Base-by-base conservation (phyloP, 1,284 basidiomycete species). In the Trametes sp. region DNA sequence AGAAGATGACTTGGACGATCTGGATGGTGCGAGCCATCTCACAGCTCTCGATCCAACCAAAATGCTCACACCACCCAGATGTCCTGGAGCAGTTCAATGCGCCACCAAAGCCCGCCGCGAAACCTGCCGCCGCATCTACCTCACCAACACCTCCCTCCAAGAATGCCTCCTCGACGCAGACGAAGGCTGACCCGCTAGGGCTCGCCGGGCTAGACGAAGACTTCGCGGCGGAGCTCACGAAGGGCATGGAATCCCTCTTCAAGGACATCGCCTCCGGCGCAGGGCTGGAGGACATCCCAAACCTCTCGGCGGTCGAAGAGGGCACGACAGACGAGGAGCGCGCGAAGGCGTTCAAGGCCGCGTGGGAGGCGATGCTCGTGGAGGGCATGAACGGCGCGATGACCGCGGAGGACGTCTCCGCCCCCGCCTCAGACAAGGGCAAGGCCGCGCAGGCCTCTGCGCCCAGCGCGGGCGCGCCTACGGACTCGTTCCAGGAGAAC, bases 181-280 rank as follows among this genome's bases (percentile, higher is more conserved):
- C n/a, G 66, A 67, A 75, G 6, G 61, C 57, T 38, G 60, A 61
- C n/a, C 72, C 59, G 70, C 62, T 73, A 75, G 64, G 77, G 16
- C 62, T 73, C 75, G 64, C 76, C 11, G 80, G 80, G 44, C 76
- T 81, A 46, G 75, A 73, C 49, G 67, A 82, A 58, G 73, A 88
- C 55, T 94, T 95, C 71, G 87, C 90, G 45, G 81, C 84, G 44
- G 89, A 93, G 72, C 82, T 98, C 48, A 87, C 89, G 7, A 82
- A 85, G 72, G 91, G 87, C 33, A 97, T 98, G 95, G 93, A 95
- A 73, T 81, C 80, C n/a, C 82, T 98, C 49, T 87, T 98, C 81
- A 82, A 83, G 23, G 90, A 89, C 71, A 81, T 97, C 13, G 71
- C 67, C 21, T 54, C 60, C 13, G 50, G 74, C 58, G 73, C 68